phyloP scores from a whole-genome alignment of 2,329 filamentous ascomycete species.

The Colletotrichum kahawae region DNA sequence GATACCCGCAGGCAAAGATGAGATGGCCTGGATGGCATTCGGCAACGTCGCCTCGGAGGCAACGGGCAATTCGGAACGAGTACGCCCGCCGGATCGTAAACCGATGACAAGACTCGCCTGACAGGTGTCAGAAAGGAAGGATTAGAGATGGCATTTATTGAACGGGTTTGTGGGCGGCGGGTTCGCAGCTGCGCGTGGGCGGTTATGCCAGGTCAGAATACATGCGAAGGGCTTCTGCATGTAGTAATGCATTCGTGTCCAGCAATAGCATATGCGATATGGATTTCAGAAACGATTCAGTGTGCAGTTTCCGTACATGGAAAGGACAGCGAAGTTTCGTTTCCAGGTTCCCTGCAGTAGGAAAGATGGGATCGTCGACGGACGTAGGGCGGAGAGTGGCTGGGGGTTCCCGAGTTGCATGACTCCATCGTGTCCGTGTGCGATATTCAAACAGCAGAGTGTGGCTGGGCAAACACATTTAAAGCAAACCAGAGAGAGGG shows the following conservation, averaged over 20 bases:
- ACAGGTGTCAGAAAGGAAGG: neutral
- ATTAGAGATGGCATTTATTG: neutral
- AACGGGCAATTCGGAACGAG: neutral
- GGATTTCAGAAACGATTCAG: slow-evolving; percentile 6
- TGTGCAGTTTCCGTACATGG: neutral
- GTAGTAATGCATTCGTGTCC: neutral
- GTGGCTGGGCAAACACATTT: neutral
- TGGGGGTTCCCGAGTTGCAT: neutral
- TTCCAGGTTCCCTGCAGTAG: neutral
- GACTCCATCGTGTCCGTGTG: neutral
- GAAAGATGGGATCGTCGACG: neutral
- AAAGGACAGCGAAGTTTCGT: slow-evolving; percentile 6
- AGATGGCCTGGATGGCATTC: neutral
- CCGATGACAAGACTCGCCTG: neutral
- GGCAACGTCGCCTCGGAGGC: neutral
- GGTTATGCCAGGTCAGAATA: neutral
- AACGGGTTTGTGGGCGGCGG: neutral
- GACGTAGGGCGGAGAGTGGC: neutral
- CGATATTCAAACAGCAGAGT: neutral
- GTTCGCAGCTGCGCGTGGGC: neutral
- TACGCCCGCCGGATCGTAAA: neutral
- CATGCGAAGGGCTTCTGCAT: neutral
- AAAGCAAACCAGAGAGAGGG: neutral
- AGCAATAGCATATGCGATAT: slow-evolving; percentile 7
- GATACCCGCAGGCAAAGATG: neutral